Evolutionary conservation across 2,329 filamentous ascomycete genomes (phyloP).

Genomic region (Cercospora brassicicola): DNA sequence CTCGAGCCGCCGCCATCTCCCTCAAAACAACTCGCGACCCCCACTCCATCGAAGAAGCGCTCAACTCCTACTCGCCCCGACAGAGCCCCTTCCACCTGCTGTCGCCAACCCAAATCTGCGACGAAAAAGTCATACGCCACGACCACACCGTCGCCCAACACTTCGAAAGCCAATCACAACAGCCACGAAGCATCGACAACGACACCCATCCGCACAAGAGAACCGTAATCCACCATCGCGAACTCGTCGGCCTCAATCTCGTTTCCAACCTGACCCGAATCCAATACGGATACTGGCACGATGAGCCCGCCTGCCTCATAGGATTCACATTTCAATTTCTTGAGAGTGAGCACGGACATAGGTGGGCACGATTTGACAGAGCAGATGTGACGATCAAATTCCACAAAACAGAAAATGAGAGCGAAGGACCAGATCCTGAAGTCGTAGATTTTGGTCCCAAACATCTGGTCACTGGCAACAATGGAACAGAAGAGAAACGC

Average conservation of each 20-base stretch:
- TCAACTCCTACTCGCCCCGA: slow-evolving; percentile 14
- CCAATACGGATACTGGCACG: slow-evolving; percentile 19
- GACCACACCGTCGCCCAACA: slow-evolving; percentile 16
- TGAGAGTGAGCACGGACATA: neutral
- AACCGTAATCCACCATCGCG: slow-evolving; percentile 16
- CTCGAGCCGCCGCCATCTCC: neutral
- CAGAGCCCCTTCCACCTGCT: slow-evolving; percentile 14
- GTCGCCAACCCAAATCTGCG: slow-evolving; percentile 10
- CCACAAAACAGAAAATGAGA: neutral
- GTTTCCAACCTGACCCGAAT: slow-evolving; percentile 16
- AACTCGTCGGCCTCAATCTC: slow-evolving; percentile 16
- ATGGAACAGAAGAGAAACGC: slow-evolving; percentile 15
- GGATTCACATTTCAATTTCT: slow-evolving; percentile 21
- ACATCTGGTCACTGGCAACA: slow-evolving; percentile 4
- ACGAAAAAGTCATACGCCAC: slow-evolving; percentile 23
- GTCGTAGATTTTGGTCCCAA: slow-evolving; percentile 21
- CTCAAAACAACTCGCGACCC: neutral
- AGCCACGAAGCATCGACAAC: neutral
- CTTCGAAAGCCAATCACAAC: slow-evolving; percentile 13
- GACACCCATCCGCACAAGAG: neutral
- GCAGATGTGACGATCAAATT: slow-evolving; percentile 18
- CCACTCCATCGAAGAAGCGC: neutral
- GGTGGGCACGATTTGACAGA: slow-evolving; percentile 17
- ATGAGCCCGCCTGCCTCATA: slow-evolving; percentile 16
- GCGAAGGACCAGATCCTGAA: neutral